Evolutionary conservation across 1,284 basidiomycete genomes (phyloP).

Genomic region (Ganoderma sinense): DNA sequence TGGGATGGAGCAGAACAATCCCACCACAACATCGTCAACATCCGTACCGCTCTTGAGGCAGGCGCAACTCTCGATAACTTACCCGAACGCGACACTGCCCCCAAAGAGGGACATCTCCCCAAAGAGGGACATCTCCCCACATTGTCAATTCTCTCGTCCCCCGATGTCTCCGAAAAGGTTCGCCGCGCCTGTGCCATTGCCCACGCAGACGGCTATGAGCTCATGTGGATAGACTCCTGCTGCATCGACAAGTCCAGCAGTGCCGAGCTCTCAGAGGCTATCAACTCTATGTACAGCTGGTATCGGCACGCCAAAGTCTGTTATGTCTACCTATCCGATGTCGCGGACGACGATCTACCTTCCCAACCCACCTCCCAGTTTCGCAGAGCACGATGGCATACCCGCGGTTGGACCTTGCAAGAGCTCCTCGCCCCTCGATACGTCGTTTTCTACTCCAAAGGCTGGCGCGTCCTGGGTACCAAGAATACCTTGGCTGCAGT

Average conservation of each 20-base stretch:
- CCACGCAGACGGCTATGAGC: not conserved
- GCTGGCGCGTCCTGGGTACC: slow-evolving; percentile 6
- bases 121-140: not conserved
- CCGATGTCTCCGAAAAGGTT: slow-evolving; percentile 9
- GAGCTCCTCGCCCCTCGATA: slow-evolving; percentile 16
- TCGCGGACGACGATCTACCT: not conserved
- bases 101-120: not conserved
- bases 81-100: not conserved
- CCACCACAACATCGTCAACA: not conserved
- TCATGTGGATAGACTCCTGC: slow-evolving; percentile 18
- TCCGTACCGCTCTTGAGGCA: not conserved
- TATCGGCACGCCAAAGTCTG: slow-evolving; percentile 12
- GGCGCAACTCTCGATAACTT: not conserved
- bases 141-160: not conserved
- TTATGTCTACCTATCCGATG: slow-evolving; percentile 16
- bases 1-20: slow-evolving; percentile 12
- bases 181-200: slow-evolving; percentile 1
- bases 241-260: slow-evolving; percentile 18
- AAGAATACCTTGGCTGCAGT: slow-evolving; percentile 7
- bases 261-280: slow-evolving; percentile 16
- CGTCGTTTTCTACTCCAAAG: slow-evolving; percentile 9
- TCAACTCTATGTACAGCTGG: slow-evolving; percentile 18
- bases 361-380: not conserved
- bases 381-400: slow-evolving; percentile 1
- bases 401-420: slow-evolving; percentile 6